Percentiles rank a stretch among this genome's conserved stretches.
These are phyloP conservation scores for Pyrenochaeta sp. DNA, from an alignment of 2,329 filamentous ascomycete genomes.

Conservation along the genomic window DNA sequence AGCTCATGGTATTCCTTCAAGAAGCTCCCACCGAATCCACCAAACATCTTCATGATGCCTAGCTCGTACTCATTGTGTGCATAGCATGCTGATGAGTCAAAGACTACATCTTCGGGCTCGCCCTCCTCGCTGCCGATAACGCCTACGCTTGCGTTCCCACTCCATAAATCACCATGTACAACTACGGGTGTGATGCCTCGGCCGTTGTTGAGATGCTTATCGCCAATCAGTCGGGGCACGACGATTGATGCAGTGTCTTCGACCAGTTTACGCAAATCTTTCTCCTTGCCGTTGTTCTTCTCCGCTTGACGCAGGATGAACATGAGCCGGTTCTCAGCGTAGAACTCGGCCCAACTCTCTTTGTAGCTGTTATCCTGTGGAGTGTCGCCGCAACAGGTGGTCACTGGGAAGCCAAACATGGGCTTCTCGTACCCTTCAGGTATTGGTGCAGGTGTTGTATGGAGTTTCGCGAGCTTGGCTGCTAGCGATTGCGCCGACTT, in stretches of 20 bases:
- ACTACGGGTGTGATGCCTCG: constrained; percentile 76
- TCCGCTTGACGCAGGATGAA: constrained; percentile 68
- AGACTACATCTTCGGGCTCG: constrained; percentile 82
- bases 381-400: constrained; percentile 88
- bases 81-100: constrained; percentile 82
- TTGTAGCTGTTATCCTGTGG: constrained; percentile 80
- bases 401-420: constrained; percentile 82
- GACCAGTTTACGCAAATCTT: constrained; percentile 68
- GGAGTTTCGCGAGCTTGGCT: constrained; percentile 78
- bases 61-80: constrained; percentile 90
- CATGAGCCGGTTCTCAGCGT: constrained; percentile 76
- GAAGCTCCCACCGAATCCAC: constrained; percentile 78
- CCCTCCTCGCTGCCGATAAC: constrained; percentile 62
- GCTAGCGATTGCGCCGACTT: constrained; percentile 65
- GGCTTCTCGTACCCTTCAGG: constrained; percentile 66
- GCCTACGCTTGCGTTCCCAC: constrained; percentile 78
- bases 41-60: constrained; percentile 97
- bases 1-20: constrained; percentile 78
- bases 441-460: constrained; percentile 75
- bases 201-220: constrained; percentile 68
- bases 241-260: constrained; percentile 70
- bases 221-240: constrained; percentile 78
- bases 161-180: constrained; percentile 94
- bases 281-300: constrained; percentile 70
- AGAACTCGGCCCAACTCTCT: constrained; percentile 84